A percentile compares a stretch with the other conserved stretches of the same genome.
These are phyloP conservation scores for Pelargonium nanum DNA, from an alignment of 345 rosid species.

Conservation along the genomic window DNA sequence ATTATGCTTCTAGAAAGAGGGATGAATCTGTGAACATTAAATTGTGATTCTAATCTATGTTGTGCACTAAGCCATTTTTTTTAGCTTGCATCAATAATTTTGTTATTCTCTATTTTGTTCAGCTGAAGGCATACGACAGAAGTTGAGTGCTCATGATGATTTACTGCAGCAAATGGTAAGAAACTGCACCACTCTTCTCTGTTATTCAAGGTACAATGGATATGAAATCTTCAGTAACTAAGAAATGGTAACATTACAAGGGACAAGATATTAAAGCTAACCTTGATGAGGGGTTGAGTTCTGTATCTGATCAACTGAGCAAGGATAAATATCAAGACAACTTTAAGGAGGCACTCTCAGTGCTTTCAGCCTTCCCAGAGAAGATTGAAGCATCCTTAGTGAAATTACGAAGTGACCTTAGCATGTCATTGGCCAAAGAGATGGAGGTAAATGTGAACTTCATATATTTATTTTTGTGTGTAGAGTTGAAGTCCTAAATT, in stretches of 20 bases:
- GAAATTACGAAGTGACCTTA: slow-evolving; percentile 43
- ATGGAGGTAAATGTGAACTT: slow-evolving; percentile 37
- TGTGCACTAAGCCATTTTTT: background rate
- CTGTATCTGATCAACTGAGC: slow-evolving; percentile 47
- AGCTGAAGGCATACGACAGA: slow-evolving; percentile 68
- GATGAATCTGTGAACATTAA: background rate
- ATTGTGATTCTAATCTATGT: background rate
- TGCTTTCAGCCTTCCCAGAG: slow-evolving; percentile 45
- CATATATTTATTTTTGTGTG: background rate
- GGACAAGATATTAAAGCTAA: slow-evolving; percentile 52
- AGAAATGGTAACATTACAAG: slow-evolving; percentile 38
- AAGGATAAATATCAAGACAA: slow-evolving; percentile 39
- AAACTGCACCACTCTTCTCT: slow-evolving; percentile 9
- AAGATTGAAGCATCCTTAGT: slow-evolving; percentile 42
- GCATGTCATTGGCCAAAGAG: slow-evolving; percentile 37
- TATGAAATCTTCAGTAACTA: slow-evolving; percentile 15
- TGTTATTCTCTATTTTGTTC: slow-evolving; percentile 20
- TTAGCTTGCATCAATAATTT: background rate
- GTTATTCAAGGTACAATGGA: slow-evolving; percentile 7
- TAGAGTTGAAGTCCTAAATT: background rate
- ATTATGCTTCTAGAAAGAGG: background rate
- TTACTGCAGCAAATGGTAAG: slow-evolving; percentile 63
- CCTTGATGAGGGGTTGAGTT: slow-evolving; percentile 48
- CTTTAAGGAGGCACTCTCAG: slow-evolving; percentile 33
- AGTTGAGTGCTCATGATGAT: slow-evolving; percentile 47